Conservation (phyloP, 805 yeast species). For the Ogataea populi-albae region DNA sequence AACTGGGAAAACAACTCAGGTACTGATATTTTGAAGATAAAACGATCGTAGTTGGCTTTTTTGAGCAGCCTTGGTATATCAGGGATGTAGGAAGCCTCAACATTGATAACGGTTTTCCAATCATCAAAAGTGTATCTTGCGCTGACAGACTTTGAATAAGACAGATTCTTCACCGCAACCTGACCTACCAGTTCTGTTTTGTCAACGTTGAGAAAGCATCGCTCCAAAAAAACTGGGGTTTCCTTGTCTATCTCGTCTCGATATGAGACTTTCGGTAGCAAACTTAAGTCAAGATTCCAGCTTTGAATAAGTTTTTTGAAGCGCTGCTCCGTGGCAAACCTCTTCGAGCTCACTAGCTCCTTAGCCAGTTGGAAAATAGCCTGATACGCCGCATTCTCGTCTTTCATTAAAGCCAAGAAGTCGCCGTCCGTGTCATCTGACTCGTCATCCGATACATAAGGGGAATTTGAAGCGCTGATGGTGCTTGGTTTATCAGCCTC, state of each 20-base stretch:
- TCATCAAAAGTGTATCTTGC: slow-evolving; percentile 72
- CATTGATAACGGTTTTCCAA: slow-evolving; percentile 75
- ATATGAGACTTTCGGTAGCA: slow-evolving; percentile 46
- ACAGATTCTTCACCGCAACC: slow-evolving; percentile 72
- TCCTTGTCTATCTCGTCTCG: slow-evolving; percentile 40
- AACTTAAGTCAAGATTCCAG: slow-evolving; percentile 45
- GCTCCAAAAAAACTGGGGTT: slow-evolving; percentile 60
- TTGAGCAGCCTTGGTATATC: slow-evolving; percentile 52
- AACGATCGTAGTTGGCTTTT: slow-evolving; percentile 61
- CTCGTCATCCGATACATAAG: slow-evolving; percentile 36
- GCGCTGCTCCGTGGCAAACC: slow-evolving; percentile 15
- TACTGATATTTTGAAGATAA: slow-evolving; percentile 59
- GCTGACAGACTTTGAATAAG: slow-evolving; percentile 64
- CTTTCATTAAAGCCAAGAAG: slow-evolving; percentile 6
- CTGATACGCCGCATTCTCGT: slow-evolving; percentile 11
- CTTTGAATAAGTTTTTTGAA: slow-evolving; percentile 24
- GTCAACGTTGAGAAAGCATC: slow-evolving; percentile 56
- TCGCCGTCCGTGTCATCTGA: slow-evolving; percentile 26
- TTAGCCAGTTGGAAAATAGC: slow-evolving; percentile 17
- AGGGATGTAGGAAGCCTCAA: slow-evolving; percentile 57
- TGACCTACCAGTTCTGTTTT: slow-evolving; percentile 63
- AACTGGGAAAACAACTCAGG: slow-evolving; percentile 36
- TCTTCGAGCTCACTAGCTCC: slow-evolving; percentile 15
- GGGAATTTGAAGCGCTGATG: slow-evolving; percentile 67
- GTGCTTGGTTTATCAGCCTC: slow-evolving; percentile 74